Evolutionary conservation across 2,329 filamentous ascomycete species (phyloP).

Genomic region (Trichoderma hamatum): DNA sequence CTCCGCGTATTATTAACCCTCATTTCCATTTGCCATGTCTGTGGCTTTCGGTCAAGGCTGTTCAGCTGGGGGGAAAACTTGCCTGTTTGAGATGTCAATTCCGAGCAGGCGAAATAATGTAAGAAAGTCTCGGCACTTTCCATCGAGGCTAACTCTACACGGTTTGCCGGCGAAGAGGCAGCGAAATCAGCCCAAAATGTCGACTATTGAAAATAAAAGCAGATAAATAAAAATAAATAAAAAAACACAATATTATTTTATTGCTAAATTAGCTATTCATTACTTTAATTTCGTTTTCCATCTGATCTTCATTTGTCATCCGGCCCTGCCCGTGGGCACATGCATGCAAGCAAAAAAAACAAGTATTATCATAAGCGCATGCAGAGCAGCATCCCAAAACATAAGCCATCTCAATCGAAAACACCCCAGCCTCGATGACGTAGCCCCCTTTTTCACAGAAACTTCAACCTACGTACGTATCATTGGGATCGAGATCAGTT

Average conservation of each 20-base stretch:
- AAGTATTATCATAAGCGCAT: neutral
- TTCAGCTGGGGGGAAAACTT: neutral
- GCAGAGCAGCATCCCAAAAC: neutral
- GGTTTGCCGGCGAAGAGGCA: neutral
- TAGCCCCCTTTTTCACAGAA: neutral
- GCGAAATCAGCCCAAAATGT: neutral
- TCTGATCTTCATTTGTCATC: neutral
- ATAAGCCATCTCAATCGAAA: neutral
- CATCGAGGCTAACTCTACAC: neutral
- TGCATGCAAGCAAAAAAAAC: neutral
- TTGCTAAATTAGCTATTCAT: neutral
- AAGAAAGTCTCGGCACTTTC: neutral
- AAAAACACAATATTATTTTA: neutral
- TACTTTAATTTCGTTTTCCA: neutral
- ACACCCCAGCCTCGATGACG: neutral
- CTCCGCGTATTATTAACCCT: neutral
- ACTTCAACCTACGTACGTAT: neutral
- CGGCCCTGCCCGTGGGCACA: neutral
- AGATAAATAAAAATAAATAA: neutral
- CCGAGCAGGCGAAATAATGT: neutral
- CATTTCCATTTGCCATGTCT: neutral
- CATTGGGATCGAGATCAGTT: constrained; percentile 13
- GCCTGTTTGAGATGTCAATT: neutral
- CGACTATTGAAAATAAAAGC: neutral
- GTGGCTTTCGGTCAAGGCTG: neutral